phyloP scores from a whole-genome alignment of 2,329 filamentous ascomycete genomes.

The Paracorniculantispora psalliotae region DNA sequence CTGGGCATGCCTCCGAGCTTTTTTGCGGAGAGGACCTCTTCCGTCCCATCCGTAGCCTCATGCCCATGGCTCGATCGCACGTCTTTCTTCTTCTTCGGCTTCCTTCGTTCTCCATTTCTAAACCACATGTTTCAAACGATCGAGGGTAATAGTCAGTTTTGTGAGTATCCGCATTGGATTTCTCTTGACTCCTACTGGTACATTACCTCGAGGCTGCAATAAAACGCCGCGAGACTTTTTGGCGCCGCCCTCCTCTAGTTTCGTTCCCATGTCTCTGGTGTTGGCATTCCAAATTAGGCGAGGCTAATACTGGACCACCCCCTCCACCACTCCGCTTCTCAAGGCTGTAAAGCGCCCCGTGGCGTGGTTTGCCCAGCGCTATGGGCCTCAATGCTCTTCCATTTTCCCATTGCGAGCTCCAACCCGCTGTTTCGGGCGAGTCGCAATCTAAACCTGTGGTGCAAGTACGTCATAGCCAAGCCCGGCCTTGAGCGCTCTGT shows the following conservation, averaged over 20 bases:
- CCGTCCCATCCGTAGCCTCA: conserved; percentile 1
- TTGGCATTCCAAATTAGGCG: conserved; percentile 3
- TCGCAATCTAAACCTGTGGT: conserved; percentile 2
- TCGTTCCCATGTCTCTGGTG: not conserved
- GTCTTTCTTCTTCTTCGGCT: not conserved
- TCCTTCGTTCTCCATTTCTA: not conserved
- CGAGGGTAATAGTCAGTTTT: not conserved
- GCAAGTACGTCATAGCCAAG: not conserved
- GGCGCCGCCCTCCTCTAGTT: not conserved
- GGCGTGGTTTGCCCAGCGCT: not conserved
- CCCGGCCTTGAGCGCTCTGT: no score
- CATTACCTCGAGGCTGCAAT: not conserved
- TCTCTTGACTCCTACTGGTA: no score
- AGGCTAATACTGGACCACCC: not conserved
- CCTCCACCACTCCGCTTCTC: not conserved
- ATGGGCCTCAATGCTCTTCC: not conserved
- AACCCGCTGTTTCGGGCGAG: not conserved
- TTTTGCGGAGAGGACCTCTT: conserved; percentile 2
- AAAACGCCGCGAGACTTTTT: not conserved
- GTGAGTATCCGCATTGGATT: no score
- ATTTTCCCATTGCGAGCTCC: not conserved
- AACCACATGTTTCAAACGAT: not conserved
- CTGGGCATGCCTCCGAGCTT: not conserved
- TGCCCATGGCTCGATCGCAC: not conserved
- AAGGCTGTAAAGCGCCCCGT: not conserved